A percentile compares a stretch with the other conserved stretches of the same genome.
phyloP scores from a whole-genome alignment of 2,329 filamentous ascomycete species.

The Exophiala mesophila region DNA sequence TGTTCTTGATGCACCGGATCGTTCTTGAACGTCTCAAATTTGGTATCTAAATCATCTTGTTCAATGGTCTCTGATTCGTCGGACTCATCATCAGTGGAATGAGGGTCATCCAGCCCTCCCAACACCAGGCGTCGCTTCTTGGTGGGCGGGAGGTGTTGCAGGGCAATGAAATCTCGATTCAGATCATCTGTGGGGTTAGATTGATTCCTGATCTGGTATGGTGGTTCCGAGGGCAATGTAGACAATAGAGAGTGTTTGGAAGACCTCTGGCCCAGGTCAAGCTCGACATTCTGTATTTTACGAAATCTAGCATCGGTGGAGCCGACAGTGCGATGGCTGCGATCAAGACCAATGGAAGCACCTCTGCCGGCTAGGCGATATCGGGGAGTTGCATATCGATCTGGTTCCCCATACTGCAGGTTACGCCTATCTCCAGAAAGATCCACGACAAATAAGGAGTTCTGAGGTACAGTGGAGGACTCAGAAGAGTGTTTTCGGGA shows the following conservation, averaged over 20 bases:
- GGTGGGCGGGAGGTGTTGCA: slow-evolving; percentile 22
- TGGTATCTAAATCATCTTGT: no score
- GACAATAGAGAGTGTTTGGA: slow-evolving; percentile 37
- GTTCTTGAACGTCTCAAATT: slow-evolving; percentile 44
- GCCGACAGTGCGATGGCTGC: slow-evolving; percentile 62
- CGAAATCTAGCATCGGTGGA: slow-evolving; percentile 54
- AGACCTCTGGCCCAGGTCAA: slow-evolving; percentile 34
- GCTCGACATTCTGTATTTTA: slow-evolving; percentile 34
- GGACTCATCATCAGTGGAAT: slow-evolving; percentile 45
- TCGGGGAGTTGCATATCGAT: slow-evolving; percentile 65
- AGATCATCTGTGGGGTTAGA: background rate
- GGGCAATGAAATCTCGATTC: slow-evolving; percentile 33
- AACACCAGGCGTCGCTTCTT: slow-evolving; percentile 20
- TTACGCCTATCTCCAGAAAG: slow-evolving; percentile 72
- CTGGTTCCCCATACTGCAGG: slow-evolving; percentile 65
- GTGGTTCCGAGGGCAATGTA: slow-evolving; percentile 24
- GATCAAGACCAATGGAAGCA: slow-evolving; percentile 61
- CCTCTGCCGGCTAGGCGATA: slow-evolving; percentile 67
- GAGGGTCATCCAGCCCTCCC: slow-evolving; percentile 23
- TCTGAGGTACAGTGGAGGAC: no score
- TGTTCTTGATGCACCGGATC: slow-evolving; percentile 35
- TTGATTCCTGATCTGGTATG: slow-evolving; percentile 22
- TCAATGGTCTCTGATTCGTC: slow-evolving; percentile 47
- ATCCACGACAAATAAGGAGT: slow-evolving; percentile 44
- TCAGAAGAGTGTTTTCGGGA: no score